Evolutionary conservation across 2,329 filamentous ascomycete genomes (phyloP), one percentile per base, ranked within the genome.

Genomic region (Colletotrichum truncatum): DNA sequence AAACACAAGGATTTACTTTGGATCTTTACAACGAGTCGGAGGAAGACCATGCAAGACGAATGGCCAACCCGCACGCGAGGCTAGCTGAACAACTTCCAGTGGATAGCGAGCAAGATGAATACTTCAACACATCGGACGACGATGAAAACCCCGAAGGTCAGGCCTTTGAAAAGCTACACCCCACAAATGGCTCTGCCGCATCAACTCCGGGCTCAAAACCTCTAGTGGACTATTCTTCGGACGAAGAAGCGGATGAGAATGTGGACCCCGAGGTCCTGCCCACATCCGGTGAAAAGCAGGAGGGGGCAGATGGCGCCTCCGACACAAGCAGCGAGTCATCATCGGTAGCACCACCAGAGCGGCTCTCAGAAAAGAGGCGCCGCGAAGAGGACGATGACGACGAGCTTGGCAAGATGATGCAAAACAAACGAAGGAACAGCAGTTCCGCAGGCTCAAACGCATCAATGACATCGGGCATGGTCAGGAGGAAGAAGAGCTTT

Each of bases 301-400:
- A 56, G 12, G 43, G 73, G 70, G 43, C 68, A 48, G 48, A 71
- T 56, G 54, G 57, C 66, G 28, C 48, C 8, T 65, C 60, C 16
- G 60, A 67, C n/a, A 51, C 48, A 14, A 61, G 55, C 21, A 66
- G 56, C 21, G 55, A 57, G 30, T 41, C 75, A 26, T 70, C 78
- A 12, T 73, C 74, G 6, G 71, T 79, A 23, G 85, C 84, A 18
- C 88, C 90, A 4, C 91, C 90, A 0, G 93, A 97, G 77, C 87
- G 93, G 57, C 79, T 97, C 16, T 91, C 93, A 0, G 93, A 97
- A 76, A 98, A 98, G 78, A 91, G 95, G 49, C 88, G 95, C 49
- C 88, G 96, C 71, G 94, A 97, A 74, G 95, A 98, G 62, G 93
- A 97, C 67, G 95, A 98, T 46, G 94, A 97, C 60, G 94, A 98